A percentile compares a stretch with the other conserved stretches of the same genome.
Conservation (phyloP, 805 yeast species). For the Nakazawaea laoshanensis region DNA sequence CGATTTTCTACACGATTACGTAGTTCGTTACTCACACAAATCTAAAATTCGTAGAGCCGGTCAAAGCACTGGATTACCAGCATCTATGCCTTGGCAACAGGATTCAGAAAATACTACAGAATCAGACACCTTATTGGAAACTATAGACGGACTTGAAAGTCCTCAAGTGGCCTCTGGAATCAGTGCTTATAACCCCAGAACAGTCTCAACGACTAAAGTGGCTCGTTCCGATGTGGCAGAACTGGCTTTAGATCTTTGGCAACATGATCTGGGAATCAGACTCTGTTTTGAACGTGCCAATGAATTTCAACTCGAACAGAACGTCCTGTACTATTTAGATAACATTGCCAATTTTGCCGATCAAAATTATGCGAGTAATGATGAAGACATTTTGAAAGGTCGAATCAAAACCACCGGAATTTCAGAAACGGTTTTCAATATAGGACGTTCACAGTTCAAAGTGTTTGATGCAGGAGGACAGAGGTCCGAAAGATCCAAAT, state of each 20-base stretch:
- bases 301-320: constrained; percentile 79
- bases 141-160: constrained; percentile 12
- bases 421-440: constrained; percentile 72
- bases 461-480: constrained; percentile 97
- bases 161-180: constrained; percentile 9
- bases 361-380: constrained; percentile 59
- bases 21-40: constrained; percentile 49
- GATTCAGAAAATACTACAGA: constrained; percentile 12
- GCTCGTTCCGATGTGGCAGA: constrained; percentile 52
- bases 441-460: constrained; percentile 56
- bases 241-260: constrained; percentile 69
- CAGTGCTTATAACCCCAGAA: constrained; percentile 1
- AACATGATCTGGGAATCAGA: constrained; percentile 55
- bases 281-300: constrained; percentile 52
- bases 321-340: constrained; percentile 75
- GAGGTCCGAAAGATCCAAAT: constrained; percentile 80
- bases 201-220: constrained; percentile 2
- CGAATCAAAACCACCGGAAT: constrained; percentile 95
- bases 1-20: constrained; percentile 54
- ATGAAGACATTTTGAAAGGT: constrained; percentile 81
- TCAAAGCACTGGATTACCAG: constrained; percentile 45
- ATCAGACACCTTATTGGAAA: constrained; percentile 9
- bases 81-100: constrained; percentile 21
- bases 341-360: constrained; percentile 58
- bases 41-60: constrained; percentile 41